phyloP scores from a whole-genome alignment of 2,329 filamentous ascomycete species.

The Fusarium caatingaense region DNA sequence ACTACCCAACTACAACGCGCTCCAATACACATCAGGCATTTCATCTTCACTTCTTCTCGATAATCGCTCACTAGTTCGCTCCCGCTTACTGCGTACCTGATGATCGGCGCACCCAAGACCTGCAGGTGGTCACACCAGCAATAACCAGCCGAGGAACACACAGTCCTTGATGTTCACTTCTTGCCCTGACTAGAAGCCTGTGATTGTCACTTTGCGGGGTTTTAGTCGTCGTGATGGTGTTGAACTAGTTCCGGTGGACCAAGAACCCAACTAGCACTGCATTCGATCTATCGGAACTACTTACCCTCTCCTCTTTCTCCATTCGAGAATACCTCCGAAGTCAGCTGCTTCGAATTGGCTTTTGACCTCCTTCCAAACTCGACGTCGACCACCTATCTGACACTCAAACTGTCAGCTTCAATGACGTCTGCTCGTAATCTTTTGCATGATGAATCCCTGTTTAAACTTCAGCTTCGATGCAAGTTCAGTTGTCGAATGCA shows the following conservation, averaged over 20 bases:
- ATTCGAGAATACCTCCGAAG: conserved; percentile 27
- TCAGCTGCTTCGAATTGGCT: conserved; percentile 11
- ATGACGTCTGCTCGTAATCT: conserved; percentile 9
- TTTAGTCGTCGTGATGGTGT: conserved; percentile 28
- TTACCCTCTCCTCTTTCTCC: conserved; percentile 8
- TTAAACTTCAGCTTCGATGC: conserved; percentile 8
- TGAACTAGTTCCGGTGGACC: conserved; percentile 26
- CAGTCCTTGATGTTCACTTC: neutral
- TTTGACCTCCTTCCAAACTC: conserved; percentile 7
- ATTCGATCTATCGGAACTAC: conserved; percentile 16
- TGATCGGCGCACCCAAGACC: conserved; percentile 29
- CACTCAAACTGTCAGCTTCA: neutral
- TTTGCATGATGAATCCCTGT: conserved; percentile 7
- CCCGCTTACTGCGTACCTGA: conserved; percentile 35
- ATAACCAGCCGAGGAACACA: conserved; percentile 38
- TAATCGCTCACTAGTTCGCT: neutral
- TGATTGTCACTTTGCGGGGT: conserved; percentile 34
- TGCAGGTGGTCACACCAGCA: conserved; percentile 33
- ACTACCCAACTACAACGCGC: neutral
- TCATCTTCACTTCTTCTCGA: neutral
- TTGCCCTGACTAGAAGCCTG: conserved; percentile 30
- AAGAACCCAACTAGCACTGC: conserved; percentile 11
- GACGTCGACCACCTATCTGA: conserved; percentile 15
- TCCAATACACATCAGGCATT: neutral
- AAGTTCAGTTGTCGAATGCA: conserved; percentile 14